Evolutionary conservation across 2,329 filamentous ascomycete species (phyloP).

Genomic region (Cladophialophora chaetospira): DNA sequence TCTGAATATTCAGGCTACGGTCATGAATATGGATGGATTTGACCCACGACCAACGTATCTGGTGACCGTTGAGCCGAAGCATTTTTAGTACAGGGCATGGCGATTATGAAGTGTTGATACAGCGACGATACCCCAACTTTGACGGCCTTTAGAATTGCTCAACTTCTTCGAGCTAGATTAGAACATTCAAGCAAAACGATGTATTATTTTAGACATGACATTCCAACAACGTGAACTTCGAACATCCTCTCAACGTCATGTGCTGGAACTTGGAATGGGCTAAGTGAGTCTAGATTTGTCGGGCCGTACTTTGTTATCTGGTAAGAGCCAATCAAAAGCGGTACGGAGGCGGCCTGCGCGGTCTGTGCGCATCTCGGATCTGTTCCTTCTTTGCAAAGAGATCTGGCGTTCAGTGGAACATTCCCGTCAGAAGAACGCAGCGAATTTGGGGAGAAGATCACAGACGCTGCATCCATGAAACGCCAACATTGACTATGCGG

Average conservation of each 20-base stretch:
- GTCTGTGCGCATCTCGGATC: not conserved
- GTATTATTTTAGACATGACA: too few relatives aligned
- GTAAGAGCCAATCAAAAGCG: too few relatives aligned
- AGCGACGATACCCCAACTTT: conserved; percentile 15
- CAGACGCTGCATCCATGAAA: not conserved
- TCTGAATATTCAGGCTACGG: conserved; percentile 11
- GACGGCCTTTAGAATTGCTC: not conserved
- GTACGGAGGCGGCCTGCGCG: not conserved
- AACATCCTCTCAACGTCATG: too few relatives aligned
- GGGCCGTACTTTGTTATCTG: too few relatives aligned
- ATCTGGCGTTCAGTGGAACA: too few relatives aligned
- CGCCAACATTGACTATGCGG: too few relatives aligned
- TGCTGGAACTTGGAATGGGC: too few relatives aligned
- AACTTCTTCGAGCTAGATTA: conserved; percentile 1
- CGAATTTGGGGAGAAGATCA: not conserved
- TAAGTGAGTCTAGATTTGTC: too few relatives aligned
- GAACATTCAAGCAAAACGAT: not conserved
- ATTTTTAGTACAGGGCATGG: not conserved
- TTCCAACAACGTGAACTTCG: too few relatives aligned
- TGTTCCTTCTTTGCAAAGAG: not conserved
- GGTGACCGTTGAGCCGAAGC: not conserved
- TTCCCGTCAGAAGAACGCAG: too few relatives aligned
- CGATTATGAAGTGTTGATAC: conserved; percentile 10
- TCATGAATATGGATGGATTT: conserved; percentile 24
- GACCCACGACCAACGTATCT: conserved; percentile 19